Evolutionary conservation across 140 eudicot genomes (phyloP).

Genomic region (Senecio squalidus): DNA sequence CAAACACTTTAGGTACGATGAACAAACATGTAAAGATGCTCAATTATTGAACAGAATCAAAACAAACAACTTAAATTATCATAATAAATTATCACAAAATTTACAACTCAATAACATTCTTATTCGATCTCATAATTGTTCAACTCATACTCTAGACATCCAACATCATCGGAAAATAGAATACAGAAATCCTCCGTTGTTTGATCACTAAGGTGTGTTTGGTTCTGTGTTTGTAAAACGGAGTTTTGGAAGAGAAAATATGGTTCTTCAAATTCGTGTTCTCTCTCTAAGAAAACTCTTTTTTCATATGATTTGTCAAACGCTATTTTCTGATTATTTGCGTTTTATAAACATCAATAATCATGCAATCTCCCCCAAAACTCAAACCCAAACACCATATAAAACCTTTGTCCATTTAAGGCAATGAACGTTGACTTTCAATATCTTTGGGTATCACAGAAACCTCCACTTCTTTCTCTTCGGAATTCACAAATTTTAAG

Average conservation of each 20-base stretch:
- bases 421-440: slow-evolving; percentile 13
- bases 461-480: slow-evolving; percentile 38
- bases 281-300: too few species aligned
- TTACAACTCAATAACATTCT: slow-evolving; percentile 24
- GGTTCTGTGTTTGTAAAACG: too few species aligned
- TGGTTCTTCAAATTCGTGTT: too few species aligned
- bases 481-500: slow-evolving; percentile 42
- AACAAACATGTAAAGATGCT: not conserved
- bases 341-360: too few species aligned
- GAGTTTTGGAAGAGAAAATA: too few species aligned
- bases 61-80: not conserved
- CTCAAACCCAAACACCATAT: too few species aligned
- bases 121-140: not conserved
- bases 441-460: slow-evolving; percentile 18
- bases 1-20: slow-evolving; percentile 6
- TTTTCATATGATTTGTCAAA: too few species aligned
- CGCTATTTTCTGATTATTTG: too few species aligned
- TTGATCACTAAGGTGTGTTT: too few species aligned
- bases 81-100: slow-evolving; percentile 7
- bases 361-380: too few species aligned
- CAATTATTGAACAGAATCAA: not conserved
- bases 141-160: not conserved
- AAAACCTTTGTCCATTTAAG: too few species aligned
- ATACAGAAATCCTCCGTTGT: slow-evolving; percentile 29
- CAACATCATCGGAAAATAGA: slow-evolving; percentile 34